Base-by-base conservation (phyloP, 2,329 filamentous ascomycete species). In the Coniochaeta sp. region DNA sequence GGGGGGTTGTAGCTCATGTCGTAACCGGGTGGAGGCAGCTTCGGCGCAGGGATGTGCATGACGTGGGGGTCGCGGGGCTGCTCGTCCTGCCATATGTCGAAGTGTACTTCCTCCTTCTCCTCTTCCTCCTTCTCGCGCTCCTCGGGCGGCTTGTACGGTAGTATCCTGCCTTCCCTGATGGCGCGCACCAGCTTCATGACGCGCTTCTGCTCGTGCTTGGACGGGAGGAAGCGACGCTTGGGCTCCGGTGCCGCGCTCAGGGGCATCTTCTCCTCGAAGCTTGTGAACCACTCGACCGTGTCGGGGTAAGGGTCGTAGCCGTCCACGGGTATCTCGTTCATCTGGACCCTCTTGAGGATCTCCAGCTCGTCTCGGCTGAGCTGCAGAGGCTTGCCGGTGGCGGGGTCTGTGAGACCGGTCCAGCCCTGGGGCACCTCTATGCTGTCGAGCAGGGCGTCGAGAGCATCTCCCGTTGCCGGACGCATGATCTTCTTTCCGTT, bases 401-500 rank as follows among this genome's bases (percentile, higher is more conserved):
- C 85, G 5, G 93, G 92, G 74, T 99, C 95, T 9, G 92, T 97
- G 65, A 98, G 79, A 60, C 93, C 95, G 59, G 95, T 99, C 92
- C 93, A 99, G 65, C 93, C 95, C 80, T 96, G 92, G 16, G 95
- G 95, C 38, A 99, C 81, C 70, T 99, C 95, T 68, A 99, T 99
- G 75, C 90, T 97, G 69, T 99, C 93, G 10, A 99, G 81, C 50
- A 99, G 81, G 14, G 92, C 91, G 79, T 99, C 95, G 34, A 99
- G 79, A 38, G 95, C 95, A 72, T 96, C 89, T 58, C 93, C 93
- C 66, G 92, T 93, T 4, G 96, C 95, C 7, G 95, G 95, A 58
- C 95, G 89, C 87, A 96, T 90, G 65, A 99, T 96, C 75, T 90
- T 96, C 83, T 96, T 97, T 74, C 95, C 95, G 74, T 99, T 96